phyloP scores from a whole-genome alignment of 495 filamentous ascomycete species.

The Rhizodiscina lignyota region DNA sequence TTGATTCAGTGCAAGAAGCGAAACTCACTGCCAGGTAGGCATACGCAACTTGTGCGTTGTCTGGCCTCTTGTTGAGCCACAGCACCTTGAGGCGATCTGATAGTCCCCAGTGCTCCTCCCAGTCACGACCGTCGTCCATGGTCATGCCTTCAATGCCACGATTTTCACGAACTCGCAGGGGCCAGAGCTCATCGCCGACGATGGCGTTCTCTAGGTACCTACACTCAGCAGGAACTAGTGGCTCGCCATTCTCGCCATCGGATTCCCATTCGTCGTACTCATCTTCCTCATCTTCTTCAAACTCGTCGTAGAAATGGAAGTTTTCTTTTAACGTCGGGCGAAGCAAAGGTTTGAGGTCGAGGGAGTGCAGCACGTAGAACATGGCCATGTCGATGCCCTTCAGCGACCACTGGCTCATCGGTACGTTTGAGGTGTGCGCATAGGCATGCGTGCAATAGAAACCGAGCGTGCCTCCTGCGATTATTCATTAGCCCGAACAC shows the following conservation, averaged over 20 bases:
- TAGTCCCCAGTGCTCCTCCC: background rate
- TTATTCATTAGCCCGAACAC: background rate
- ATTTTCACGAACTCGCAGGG: background rate
- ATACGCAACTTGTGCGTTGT: background rate
- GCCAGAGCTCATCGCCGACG: background rate
- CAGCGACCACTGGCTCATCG: background rate
- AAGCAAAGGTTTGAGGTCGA: slow-evolving; percentile 3
- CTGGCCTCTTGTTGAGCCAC: background rate
- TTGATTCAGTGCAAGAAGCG: background rate
- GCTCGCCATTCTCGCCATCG: background rate
- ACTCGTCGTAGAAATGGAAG: too few relatives aligned
- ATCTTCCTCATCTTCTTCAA: background rate
- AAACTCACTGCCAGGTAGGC: slow-evolving; percentile 4
- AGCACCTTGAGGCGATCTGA: background rate
- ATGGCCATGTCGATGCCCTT: slow-evolving; percentile 10
- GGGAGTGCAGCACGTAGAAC: slow-evolving; percentile 4
- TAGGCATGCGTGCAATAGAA: slow-evolving; percentile 9
- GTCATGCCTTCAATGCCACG: too few relatives aligned
- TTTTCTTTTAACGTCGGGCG: too few relatives aligned
- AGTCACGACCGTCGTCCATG: background rate
- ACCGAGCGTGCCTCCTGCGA: slow-evolving; percentile 6
- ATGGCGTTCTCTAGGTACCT: background rate
- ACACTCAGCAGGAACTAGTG: background rate
- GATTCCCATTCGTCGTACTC: background rate
- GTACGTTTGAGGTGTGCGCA: slow-evolving; percentile 1